Base-by-base conservation (phyloP, 257 asterid species). In the Misopates orontium region DNA sequence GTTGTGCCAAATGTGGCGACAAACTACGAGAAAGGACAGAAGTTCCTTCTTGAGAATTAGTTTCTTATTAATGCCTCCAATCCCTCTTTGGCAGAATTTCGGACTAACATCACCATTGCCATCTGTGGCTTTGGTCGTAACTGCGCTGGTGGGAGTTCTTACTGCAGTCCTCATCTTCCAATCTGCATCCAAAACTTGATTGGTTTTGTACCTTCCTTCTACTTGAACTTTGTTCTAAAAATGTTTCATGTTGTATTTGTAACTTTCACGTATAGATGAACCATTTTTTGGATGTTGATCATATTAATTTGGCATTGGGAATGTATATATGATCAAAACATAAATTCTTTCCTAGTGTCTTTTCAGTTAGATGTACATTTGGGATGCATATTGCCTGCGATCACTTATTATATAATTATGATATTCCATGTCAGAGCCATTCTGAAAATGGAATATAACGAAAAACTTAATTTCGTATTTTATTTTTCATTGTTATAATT, bases 151-250 rank as follows among this genome's bases (percentile, higher is more conserved):
- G 56, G 98, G 98, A 20, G 85, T 75, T 71, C 66, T 91, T 45
- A 79, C 96, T 5, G 91, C 96, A 13, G 72, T 91, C 64, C 86
- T 91, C 84, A 91, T 91, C 76, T 88, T 91, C 84, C 96, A 91
- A 67, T 91, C 98, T 50, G 91, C 94, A 24, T 86, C 95, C 59
- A 71, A 80, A 78, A 85, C 45, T 16, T 91, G 79, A 84, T 76
- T 56, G 28, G 57, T 40, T 57, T 18, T 18, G 4, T 25, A 28
- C 11, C n/a, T 18, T 18, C 41, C 31, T 25, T 52, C 12, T 72
- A 39, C n/a, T 64, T 32, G 28, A 55, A 62, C 40, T 9, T 1
- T 39, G 62, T 51, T 31, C 19, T 58, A 4, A 32, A 32, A 5
- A 28, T 62, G 60, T 16, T 32, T 24, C 39, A 1, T n/a, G 48